These are phyloP conservation scores for Raffaelea ambrosiae DNA, from an alignment of 2,329 filamentous ascomycete species.

Conservation along the genomic window DNA sequence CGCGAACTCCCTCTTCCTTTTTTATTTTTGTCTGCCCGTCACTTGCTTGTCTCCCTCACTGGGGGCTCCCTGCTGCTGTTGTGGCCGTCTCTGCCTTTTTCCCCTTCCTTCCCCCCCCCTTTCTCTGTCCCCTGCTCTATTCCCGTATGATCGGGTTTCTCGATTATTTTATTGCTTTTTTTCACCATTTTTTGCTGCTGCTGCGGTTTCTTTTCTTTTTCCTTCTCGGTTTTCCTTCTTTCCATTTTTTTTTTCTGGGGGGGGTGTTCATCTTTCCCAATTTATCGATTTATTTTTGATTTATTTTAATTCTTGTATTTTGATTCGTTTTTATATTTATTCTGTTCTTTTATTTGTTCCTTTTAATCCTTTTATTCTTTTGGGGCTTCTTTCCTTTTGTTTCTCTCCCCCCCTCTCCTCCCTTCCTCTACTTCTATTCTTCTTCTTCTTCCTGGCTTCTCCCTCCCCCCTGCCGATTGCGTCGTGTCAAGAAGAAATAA, in stretches of 20 bases:
- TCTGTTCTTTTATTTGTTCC: not conserved
- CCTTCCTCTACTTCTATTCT: not conserved
- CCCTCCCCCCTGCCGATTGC: too few species aligned
- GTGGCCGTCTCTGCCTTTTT: too few species aligned
- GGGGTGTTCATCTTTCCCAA: not conserved
- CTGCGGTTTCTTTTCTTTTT: not conserved
- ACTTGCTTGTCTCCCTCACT: too few species aligned
- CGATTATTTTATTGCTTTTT: too few species aligned
- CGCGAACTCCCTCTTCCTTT: too few species aligned
- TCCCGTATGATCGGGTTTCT: too few species aligned
- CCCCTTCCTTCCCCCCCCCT: too few species aligned
- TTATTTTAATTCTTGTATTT: not conserved
- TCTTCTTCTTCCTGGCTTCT: not conserved
- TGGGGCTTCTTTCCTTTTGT: not conserved
- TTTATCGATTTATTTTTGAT: not conserved
- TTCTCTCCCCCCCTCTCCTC: not conserved
- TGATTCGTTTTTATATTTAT: not conserved
- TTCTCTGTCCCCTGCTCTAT: too few species aligned
- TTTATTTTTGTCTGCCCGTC: too few species aligned
- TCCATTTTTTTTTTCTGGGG: not conserved
- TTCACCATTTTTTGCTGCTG: not conserved
- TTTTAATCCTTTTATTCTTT: not conserved
- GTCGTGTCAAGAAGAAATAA: too few species aligned
- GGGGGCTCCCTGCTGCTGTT: too few species aligned
- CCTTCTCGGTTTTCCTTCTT: not conserved